Evolutionary conservation across 306 rosid genomes (phyloP), one percentile per base, ranked within the genome.

Genomic region (Dryas octopetala): DNA sequence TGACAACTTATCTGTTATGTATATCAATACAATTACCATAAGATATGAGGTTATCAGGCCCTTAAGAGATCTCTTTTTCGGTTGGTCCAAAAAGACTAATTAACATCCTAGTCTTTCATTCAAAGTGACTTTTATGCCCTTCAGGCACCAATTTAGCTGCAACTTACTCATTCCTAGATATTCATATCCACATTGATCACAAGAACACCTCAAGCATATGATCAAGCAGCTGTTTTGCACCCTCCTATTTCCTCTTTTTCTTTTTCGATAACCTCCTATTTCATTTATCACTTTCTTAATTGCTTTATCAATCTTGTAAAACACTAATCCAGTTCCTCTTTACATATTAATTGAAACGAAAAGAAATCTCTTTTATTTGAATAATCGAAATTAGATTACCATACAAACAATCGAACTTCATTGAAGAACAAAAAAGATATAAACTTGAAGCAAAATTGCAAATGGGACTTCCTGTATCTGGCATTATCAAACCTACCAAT

Each of bases 61-160:
- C 64, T 60, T 28, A 28, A 10, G 12, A 11, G 7, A 58, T 68
- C 60, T 28, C 26, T 15, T 49, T 48, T 68, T 68, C 7, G 11
- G 64, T 26, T 26, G 8, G 44, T 26, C 43, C 64, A 60, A 15
- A 60, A 23, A 26, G 64, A 60, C 15, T 52, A 26, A 68, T 3
- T 43, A 68, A 68, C 23, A 49, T 49, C 72, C 13, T 28, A 68
- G 54, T 14, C 60, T 68, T 68, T 51, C 47, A 32, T 50, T 68
- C 61, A 51, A 68, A 59, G 63, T 59, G 57, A 53, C 58, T 19
- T 47, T 14, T 66, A 66, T 19, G 32, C 41, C 41, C 17, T 68
- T 41, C 46, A 15, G 73, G 13, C 23, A 53, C 17, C 10, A 40
- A 70, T 10, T 70, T 4, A 40, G 62, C 62, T 52, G 62, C 62